These are phyloP conservation scores for Russula earlei DNA, from an alignment of 768 basidiomycete genomes.

Conservation along the genomic window DNA sequence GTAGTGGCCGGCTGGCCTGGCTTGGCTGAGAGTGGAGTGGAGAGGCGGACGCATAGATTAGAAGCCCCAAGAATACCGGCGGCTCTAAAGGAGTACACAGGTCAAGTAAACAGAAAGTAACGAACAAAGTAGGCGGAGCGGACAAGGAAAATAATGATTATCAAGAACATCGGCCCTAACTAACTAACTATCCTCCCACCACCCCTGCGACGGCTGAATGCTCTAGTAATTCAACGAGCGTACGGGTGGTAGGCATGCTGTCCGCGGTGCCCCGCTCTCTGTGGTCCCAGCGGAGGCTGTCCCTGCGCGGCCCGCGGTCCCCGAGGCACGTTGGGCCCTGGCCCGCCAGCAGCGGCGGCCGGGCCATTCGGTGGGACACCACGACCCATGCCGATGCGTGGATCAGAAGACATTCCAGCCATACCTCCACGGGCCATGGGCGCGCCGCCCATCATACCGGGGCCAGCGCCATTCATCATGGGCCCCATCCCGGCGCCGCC, in stretches of 20 bases:
- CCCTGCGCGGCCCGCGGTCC: constrained; percentile 24
- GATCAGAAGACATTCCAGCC: constrained; percentile 20
- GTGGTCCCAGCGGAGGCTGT: constrained; percentile 21
- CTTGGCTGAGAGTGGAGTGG: constrained; percentile 3
- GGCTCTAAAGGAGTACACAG: constrained; percentile 9
- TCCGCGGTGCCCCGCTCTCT: constrained; percentile 24
- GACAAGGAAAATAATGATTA: constrained; percentile 2
- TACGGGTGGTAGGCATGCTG: constrained; percentile 29
- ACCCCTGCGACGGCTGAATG: constrained; percentile 7
- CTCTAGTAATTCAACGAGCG: constrained; percentile 22
- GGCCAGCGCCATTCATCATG: constrained; percentile 28
- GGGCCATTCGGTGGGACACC: constrained; percentile 14
- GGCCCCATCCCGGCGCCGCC: constrained; percentile 27
- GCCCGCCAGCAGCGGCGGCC: constrained; percentile 10
- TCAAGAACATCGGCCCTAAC: neutral
- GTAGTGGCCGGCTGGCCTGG: no score
- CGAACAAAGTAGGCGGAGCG: neutral
- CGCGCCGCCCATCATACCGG: constrained; percentile 22
- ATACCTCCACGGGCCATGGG: constrained; percentile 20
- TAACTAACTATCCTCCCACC: neutral
- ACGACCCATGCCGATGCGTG: constrained; percentile 19
- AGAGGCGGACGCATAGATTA: constrained; percentile 7
- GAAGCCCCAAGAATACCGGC: constrained; percentile 5
- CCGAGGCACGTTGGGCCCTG: constrained; percentile 21
- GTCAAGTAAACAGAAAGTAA: neutral